Percentiles rank a stretch among this genome's conserved stretches.
phyloP scores from a whole-genome alignment of 768 basidiomycete genomes.

The Calocybe gangraenosa region DNA sequence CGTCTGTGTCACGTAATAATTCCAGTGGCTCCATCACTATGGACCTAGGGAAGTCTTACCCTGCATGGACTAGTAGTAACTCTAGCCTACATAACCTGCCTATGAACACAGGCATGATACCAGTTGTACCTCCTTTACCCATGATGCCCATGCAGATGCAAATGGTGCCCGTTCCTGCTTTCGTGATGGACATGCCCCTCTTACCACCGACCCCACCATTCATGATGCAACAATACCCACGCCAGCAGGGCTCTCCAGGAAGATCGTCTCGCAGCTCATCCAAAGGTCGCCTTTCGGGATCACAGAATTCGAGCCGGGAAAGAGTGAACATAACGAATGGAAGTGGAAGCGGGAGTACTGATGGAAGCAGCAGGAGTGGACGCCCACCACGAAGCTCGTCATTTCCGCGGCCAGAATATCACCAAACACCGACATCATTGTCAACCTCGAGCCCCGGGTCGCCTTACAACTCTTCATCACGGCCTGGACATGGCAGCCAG shows the following conservation, averaged over 20 bases:
- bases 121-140: conserved; percentile 14
- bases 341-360: conserved; percentile 7
- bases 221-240: conserved; percentile 62
- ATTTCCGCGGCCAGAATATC: conserved; percentile 17
- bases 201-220: conserved; percentile 73
- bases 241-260: conserved; percentile 27
- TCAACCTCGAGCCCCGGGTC: conserved; percentile 17
- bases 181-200: conserved; percentile 56
- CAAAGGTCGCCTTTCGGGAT: conserved; percentile 29
- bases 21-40: conserved; percentile 15
- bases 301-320: conserved; percentile 27
- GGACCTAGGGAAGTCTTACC: conserved; percentile 29
- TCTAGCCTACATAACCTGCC: conserved; percentile 24
- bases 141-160: conserved; percentile 32
- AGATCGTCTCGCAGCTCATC: conserved; percentile 28
- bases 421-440: too few relatives aligned
- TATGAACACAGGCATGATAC: conserved; percentile 22
- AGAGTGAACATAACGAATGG: conserved; percentile 17
- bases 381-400: conserved; percentile 21
- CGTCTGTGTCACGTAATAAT: conserved; percentile 27
- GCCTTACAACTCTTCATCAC: conserved; percentile 12
- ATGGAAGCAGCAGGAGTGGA: conserved; percentile 1
- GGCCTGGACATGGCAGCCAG: conserved; percentile 8
- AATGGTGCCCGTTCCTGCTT: conserved; percentile 37
- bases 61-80: conserved; percentile 37